Conservation (phyloP, 176 grass and related monocot species). For the Rhynchospora pubera region DNA sequence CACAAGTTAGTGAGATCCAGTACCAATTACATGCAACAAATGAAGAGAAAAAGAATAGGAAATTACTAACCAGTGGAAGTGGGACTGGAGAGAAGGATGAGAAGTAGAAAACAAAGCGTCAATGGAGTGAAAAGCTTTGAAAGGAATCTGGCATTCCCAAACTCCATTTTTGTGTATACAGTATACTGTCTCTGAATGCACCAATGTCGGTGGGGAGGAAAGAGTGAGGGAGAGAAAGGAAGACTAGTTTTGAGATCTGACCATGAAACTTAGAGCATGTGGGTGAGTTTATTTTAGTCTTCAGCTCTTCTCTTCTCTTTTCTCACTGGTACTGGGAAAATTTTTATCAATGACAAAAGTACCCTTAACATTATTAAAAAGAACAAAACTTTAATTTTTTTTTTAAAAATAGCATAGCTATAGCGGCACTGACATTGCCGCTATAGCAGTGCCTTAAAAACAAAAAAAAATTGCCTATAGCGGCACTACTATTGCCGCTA, state of each 20-base stretch:
- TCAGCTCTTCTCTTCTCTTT: neutral
- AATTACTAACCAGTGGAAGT: conserved; percentile 44
- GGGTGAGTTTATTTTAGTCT: neutral
- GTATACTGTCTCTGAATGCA: neutral
- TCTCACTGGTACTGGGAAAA: neutral
- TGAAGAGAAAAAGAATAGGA: neutral
- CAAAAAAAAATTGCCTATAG: no score
- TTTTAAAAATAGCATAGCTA: no score
- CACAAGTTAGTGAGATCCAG: conserved; percentile 9
- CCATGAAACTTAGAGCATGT: conserved; percentile 25
- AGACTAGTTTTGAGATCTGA: conserved; percentile 11
- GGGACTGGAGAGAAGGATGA: conserved; percentile 21
- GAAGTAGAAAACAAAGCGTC: neutral
- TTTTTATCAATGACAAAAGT: no score
- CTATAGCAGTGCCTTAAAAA: no score
- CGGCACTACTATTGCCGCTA: no score
- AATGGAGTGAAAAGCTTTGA: neutral
- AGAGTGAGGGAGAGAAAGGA: neutral
- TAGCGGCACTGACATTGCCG: no score
- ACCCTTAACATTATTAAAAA: no score
- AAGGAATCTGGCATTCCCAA: conserved; percentile 14
- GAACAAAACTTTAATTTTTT: no score
- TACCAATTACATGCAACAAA: neutral
- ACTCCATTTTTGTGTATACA: conserved; percentile 10
- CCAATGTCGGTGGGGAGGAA: neutral